Evolutionary conservation across 768 basidiomycete genomes (phyloP).

Genomic region (Mycena sanguinolenta): DNA sequence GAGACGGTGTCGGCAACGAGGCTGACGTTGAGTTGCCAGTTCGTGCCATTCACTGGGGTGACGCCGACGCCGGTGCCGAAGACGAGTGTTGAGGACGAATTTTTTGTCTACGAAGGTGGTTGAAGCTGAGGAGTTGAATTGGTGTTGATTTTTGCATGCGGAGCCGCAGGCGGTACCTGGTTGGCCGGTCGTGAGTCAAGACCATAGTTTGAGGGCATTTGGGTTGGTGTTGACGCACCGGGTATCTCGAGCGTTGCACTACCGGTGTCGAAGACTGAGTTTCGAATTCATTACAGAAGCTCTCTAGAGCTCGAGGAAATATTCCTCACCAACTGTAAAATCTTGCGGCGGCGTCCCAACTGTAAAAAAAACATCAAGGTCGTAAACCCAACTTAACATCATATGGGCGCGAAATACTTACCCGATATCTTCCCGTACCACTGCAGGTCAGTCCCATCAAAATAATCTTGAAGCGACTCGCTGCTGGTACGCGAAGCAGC

Average conservation of each 20-base stretch:
- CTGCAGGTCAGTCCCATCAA: slow-evolving; percentile 40
- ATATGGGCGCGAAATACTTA: neutral
- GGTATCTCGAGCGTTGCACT: slow-evolving; percentile 11
- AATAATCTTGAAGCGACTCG: slow-evolving; percentile 33
- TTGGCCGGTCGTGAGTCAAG: too few relatives aligned
- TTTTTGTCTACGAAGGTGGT: slow-evolving; percentile 22
- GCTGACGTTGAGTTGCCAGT: slow-evolving; percentile 44
- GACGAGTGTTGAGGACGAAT: neutral
- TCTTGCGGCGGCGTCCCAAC: slow-evolving; percentile 40
- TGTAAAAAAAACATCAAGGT: neutral
- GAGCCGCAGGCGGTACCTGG: slow-evolving; percentile 22
- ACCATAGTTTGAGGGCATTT: too few relatives aligned
- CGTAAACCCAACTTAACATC: neutral
- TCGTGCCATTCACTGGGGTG: slow-evolving; percentile 44
- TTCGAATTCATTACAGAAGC: neutral
- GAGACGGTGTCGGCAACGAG: slow-evolving; percentile 46
- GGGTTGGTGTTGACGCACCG: neutral
- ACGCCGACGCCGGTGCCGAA: slow-evolving; percentile 41
- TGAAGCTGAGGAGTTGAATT: slow-evolving; percentile 25
- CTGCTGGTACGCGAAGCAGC: neutral
- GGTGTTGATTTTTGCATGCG: slow-evolving; percentile 24
- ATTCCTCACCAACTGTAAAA: slow-evolving; percentile 36
- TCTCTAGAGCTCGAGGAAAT: too few relatives aligned
- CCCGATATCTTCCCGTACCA: slow-evolving; percentile 35
- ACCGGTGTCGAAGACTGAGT: slow-evolving; percentile 21